Conservation (phyloP, 1,139 yeast genomes). For the Yueomyces sp. region DNA sequence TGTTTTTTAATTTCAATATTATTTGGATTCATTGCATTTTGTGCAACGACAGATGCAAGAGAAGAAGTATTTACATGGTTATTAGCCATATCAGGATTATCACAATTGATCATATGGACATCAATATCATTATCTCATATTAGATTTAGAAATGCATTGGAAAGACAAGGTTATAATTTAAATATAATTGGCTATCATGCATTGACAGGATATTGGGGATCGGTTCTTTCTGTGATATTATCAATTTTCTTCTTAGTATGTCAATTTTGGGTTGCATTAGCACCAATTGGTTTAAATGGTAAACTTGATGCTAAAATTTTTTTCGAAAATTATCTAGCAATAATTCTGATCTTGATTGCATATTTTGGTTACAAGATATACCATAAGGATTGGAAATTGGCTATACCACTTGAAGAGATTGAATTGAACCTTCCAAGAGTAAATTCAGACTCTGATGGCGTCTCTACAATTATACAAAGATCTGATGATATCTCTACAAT, state of each 20-base stretch:
- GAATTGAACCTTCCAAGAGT: neutral
- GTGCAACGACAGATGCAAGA: slow-evolving; percentile 39
- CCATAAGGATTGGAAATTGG: slow-evolving; percentile 13
- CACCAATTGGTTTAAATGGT: slow-evolving; percentile 38
- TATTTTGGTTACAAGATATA: slow-evolving; percentile 51
- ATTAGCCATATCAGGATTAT: slow-evolving; percentile 52
- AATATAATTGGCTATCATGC: slow-evolving; percentile 39
- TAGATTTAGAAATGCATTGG: slow-evolving; percentile 40
- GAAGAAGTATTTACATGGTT: slow-evolving; percentile 50
- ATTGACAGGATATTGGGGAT: slow-evolving; percentile 39
- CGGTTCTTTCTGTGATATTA: slow-evolving; percentile 32
- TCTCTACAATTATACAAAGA: no score
- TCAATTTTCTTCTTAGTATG: slow-evolving; percentile 37
- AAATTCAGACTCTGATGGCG: neutral
- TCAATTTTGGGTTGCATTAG: slow-evolving; percentile 55
- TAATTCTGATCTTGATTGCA: slow-evolving; percentile 41
- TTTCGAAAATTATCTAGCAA: slow-evolving; percentile 48
- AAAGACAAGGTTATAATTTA: slow-evolving; percentile 25
- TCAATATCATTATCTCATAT: slow-evolving; percentile 39
- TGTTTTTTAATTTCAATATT: slow-evolving; percentile 37
- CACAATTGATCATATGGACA: slow-evolving; percentile 47
- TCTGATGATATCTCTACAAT: no score
- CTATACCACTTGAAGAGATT: neutral
- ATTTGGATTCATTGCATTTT: slow-evolving; percentile 52
- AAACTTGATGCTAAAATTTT: slow-evolving; percentile 33